phyloP scores from a whole-genome alignment of 2,329 filamentous ascomycete genomes.

The Beauveria rudraprayagi region DNA sequence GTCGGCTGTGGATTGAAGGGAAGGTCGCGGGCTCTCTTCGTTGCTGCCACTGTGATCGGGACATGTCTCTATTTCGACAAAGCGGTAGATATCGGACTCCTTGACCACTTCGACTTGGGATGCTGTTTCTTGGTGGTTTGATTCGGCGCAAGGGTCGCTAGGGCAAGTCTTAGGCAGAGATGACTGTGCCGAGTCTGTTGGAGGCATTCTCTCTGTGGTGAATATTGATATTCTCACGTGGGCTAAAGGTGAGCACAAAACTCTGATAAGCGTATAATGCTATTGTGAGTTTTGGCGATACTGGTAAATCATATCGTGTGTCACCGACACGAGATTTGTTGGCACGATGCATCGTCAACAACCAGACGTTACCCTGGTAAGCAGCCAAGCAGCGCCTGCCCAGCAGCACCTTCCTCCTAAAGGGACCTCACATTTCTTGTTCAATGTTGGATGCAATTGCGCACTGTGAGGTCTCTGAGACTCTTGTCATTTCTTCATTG shows the following conservation, averaged over 20 bases:
- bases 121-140: background rate
- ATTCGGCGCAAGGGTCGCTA: background rate
- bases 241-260: background rate
- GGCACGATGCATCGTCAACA: too few relatives aligned
- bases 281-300: background rate
- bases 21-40: background rate
- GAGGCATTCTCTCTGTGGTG: background rate
- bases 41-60: background rate
- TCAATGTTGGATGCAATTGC: background rate
- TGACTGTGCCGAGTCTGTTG: background rate
- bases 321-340: background rate
- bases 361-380: background rate
- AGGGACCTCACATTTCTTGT: background rate
- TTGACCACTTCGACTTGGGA: background rate
- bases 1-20: background rate
- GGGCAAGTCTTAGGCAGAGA: background rate
- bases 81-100: background rate
- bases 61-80: background rate
- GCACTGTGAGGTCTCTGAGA: too few relatives aligned
- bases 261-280: background rate
- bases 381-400: background rate
- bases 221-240: background rate
- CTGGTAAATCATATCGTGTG: background rate
- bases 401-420: constrained; percentile 1
- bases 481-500: background rate